phyloP scores from a whole-genome alignment of 768 basidiomycete species.

The Podaxis rugospora region DNA sequence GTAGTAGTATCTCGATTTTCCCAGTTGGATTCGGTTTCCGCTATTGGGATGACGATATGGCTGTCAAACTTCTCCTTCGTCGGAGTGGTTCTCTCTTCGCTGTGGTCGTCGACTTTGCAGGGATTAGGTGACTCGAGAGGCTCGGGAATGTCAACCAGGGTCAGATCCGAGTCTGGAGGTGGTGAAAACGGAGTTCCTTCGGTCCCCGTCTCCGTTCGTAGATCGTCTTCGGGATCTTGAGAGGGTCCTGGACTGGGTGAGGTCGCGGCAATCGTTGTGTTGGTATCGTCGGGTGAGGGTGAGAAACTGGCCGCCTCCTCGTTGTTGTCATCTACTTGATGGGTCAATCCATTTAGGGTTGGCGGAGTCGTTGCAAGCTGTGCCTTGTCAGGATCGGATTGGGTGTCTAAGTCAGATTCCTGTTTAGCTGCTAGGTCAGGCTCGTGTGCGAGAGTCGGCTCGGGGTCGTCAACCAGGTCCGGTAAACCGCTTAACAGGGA shows the following conservation, averaged over 20 bases:
- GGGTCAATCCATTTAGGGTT: not conserved
- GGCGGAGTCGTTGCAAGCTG: not conserved
- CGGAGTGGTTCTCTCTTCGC: not conserved
- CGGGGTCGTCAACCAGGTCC: constrained; percentile 41
- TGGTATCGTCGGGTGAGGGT: not conserved
- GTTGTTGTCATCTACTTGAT: no score
- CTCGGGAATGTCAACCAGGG: not conserved
- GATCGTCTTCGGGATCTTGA: not conserved
- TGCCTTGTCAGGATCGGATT: not conserved
- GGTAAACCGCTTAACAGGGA: constrained; percentile 66
- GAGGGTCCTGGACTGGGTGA: not conserved
- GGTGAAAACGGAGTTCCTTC: not conserved
- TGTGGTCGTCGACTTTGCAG: not conserved
- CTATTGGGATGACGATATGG: no score
- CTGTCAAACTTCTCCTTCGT: no score
- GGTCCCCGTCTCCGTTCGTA: not conserved
- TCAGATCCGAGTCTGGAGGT: constrained; percentile 1
- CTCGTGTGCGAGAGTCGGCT: not conserved
- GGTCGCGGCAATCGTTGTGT: not conserved
- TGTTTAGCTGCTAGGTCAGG: not conserved
- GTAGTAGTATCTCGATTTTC: not conserved
- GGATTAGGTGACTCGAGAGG: not conserved
- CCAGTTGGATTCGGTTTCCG: not conserved
- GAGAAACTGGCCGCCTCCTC: no score
- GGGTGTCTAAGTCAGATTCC: not conserved